These are phyloP conservation scores for Beauveria caledonica DNA, from an alignment of 2,329 filamentous ascomycete species.

Conservation along the genomic window DNA sequence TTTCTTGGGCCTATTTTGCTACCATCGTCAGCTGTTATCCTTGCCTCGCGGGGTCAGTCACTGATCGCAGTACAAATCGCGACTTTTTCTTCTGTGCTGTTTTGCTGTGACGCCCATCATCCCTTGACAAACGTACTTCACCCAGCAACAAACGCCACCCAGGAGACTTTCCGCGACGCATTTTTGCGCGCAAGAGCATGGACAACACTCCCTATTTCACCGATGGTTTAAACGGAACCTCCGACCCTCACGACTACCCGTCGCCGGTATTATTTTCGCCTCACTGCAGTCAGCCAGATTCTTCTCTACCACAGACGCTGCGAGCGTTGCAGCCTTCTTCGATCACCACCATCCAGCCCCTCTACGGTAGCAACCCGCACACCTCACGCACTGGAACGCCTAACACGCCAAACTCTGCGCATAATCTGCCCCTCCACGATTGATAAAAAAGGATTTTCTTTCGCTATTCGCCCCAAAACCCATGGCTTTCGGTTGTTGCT, in stretches of 20 bases:
- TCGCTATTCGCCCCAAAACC: too few species aligned
- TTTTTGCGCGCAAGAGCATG: not conserved
- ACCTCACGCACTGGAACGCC: constrained; percentile 56
- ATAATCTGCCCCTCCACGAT: too few species aligned
- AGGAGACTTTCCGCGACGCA: not conserved
- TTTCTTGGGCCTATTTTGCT: too few species aligned
- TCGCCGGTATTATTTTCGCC: constrained; percentile 44
- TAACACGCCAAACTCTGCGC: constrained; percentile 49
- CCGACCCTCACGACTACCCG: constrained; percentile 40
- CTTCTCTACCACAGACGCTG: constrained; percentile 44
- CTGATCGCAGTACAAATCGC: too few species aligned
- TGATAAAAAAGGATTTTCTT: too few species aligned
- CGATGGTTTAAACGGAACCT: constrained; percentile 48
- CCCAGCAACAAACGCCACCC: not conserved
- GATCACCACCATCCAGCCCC: constrained; percentile 31
- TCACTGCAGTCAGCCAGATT: constrained; percentile 40
- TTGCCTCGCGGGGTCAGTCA: too few species aligned
- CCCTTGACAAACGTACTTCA: not conserved
- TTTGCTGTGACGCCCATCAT: not conserved
- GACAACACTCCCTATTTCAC: constrained; percentile 43
- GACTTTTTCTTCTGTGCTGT: not conserved
- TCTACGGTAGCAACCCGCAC: constrained; percentile 52
- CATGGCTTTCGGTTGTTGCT: too few species aligned
- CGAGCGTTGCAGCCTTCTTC: constrained; percentile 43
- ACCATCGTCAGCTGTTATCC: too few species aligned